These are phyloP conservation scores for Sanguinoderma infundibulare DNA, from an alignment of 1,284 basidiomycete species.

Conservation along the genomic window DNA sequence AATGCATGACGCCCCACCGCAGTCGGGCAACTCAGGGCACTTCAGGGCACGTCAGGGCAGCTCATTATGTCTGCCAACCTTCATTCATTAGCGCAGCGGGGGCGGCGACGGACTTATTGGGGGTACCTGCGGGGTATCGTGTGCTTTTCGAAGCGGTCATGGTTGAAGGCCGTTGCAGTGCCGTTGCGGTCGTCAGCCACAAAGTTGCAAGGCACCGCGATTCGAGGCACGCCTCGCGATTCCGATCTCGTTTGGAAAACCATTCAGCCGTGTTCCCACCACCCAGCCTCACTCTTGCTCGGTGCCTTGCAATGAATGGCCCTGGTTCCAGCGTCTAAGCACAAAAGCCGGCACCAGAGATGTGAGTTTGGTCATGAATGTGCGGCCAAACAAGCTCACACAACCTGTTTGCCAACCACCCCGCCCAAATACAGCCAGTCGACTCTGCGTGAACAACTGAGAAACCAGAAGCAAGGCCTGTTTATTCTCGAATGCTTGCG, in stretches of 20 bases:
- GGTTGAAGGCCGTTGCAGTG: background rate
- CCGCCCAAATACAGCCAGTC: background rate
- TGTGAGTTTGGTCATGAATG: slow-evolving; percentile 23
- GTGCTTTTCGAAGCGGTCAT: background rate
- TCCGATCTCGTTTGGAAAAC: too few species aligned
- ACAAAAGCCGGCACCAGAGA: slow-evolving; percentile 6
- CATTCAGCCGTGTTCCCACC: background rate
- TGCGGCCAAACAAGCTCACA: slow-evolving; percentile 31
- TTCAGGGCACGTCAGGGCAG: too few species aligned
- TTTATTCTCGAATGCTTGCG: background rate
- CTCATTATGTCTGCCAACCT: too few species aligned
- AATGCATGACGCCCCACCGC: background rate
- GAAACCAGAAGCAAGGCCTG: background rate
- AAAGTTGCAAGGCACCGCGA: background rate
- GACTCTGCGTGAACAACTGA: background rate
- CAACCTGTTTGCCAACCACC: slow-evolving; percentile 14
- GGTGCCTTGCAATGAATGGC: slow-evolving; percentile 9
- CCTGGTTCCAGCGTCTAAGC: slow-evolving; percentile 11
- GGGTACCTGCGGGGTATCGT: background rate
- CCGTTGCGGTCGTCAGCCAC: background rate
- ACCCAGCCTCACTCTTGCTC: background rate
- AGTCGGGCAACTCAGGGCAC: too few species aligned
- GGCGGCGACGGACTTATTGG: background rate
- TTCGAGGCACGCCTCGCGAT: background rate
- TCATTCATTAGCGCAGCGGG: too few species aligned